Evolutionary conservation across 768 basidiomycete genomes (phyloP).

Genomic region (Suillus subalutaceus): DNA sequence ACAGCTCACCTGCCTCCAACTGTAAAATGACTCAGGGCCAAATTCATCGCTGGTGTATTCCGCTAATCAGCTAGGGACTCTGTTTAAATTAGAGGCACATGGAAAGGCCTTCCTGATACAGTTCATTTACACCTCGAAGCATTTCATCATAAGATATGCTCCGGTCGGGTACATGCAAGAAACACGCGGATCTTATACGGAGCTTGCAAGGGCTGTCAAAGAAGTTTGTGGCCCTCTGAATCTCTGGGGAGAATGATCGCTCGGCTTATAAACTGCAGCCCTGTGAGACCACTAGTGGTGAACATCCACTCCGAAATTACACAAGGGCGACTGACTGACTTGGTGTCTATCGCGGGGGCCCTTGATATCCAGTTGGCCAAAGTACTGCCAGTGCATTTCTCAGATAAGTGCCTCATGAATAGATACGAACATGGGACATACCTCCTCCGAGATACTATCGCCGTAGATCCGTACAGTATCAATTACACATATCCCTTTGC

Average conservation of each 20-base stretch:
- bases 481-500: slow-evolving; percentile 8
- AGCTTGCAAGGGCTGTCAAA: slow-evolving; percentile 32
- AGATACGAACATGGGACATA: neutral
- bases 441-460: slow-evolving; percentile 8
- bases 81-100: neutral
- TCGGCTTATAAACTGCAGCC: slow-evolving; percentile 3
- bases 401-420: neutral
- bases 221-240: slow-evolving; percentile 31
- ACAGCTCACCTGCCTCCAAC: slow-evolving; percentile 15
- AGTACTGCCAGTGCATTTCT: slow-evolving; percentile 19
- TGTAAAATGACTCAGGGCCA: slow-evolving; percentile 22
- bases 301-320: neutral
- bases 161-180: slow-evolving; percentile 31
- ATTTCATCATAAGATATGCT: slow-evolving; percentile 21
- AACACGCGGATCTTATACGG: slow-evolving; percentile 40
- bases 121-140: slow-evolving; percentile 28
- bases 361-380: slow-evolving; percentile 34
- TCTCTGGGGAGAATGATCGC: slow-evolving; percentile 25
- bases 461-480: slow-evolving; percentile 2
- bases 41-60: slow-evolving; percentile 16
- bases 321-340: slow-evolving; percentile 34
- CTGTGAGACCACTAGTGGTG: neutral
- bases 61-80: neutral
- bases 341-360: slow-evolving; percentile 40
- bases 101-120: slow-evolving; percentile 24